Evolutionary conservation across 176 grass and related monocot genomes (phyloP).

Genomic region (Oryza officinalis): DNA sequence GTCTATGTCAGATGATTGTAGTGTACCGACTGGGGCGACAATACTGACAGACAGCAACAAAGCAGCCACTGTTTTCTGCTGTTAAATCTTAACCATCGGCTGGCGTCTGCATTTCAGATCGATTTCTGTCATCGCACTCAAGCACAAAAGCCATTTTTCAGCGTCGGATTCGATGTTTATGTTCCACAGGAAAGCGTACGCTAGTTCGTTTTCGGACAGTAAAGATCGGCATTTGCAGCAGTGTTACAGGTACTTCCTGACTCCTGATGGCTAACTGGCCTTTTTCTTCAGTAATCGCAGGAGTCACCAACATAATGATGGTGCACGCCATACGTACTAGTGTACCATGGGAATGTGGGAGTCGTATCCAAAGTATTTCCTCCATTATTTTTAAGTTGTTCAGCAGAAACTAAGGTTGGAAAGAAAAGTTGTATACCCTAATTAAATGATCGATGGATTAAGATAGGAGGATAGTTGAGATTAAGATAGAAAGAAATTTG

Average conservation of each 20-base stretch:
- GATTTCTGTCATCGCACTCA: constrained; percentile 1
- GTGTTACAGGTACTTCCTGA: background rate
- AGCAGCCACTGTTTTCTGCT: background rate
- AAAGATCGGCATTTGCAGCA: background rate
- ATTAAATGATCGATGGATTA: no score
- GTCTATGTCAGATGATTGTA: background rate
- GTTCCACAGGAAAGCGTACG: background rate
- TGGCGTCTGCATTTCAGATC: constrained; percentile 1
- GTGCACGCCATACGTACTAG: background rate
- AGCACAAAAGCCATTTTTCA: background rate
- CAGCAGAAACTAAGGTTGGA: no score
- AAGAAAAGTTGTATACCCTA: no score
- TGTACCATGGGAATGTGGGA: background rate
- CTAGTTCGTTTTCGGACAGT: background rate
- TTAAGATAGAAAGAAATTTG: no score
- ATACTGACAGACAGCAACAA: background rate
- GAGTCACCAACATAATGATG: background rate
- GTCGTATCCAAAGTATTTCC: background rate
- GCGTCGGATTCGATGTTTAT: background rate
- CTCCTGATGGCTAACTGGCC: background rate
- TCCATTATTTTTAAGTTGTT: no score
- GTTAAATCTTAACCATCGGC: background rate
- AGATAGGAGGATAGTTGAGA: no score
- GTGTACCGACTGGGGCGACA: background rate
- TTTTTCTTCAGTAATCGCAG: background rate